Conservation (phyloP, 306 rosid species). For the Carpinus fangiana region DNA sequence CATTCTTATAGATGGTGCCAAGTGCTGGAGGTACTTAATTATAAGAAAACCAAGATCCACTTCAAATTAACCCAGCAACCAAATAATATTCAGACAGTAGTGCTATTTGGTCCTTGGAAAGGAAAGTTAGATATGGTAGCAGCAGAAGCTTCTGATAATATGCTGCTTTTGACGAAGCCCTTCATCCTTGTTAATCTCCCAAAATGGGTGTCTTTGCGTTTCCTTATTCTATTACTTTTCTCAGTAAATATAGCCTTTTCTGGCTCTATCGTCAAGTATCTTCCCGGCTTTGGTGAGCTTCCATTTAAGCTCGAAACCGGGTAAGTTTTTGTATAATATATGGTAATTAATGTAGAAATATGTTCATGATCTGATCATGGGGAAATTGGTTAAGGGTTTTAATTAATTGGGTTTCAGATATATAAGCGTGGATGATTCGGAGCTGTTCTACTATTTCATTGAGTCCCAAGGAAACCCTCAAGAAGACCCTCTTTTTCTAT, state of each 20-base stretch:
- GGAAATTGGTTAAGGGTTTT: not conserved
- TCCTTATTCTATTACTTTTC: not conserved
- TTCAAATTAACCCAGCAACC: no score
- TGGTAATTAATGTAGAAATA: not conserved
- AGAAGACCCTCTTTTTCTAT: slow-evolving; percentile 28
- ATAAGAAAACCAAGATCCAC: no score
- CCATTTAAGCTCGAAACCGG: slow-evolving; percentile 23
- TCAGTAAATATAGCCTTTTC: slow-evolving; percentile 18
- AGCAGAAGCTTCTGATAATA: not conserved
- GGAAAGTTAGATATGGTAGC: not conserved
- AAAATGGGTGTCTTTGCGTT: not conserved
- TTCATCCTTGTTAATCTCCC: not conserved
- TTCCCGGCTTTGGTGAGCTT: slow-evolving; percentile 23
- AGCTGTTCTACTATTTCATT: slow-evolving; percentile 25
- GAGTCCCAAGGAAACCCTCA: slow-evolving; percentile 25
- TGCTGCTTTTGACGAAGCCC: no score
- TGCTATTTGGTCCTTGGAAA: not conserved
- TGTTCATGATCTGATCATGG: not conserved
- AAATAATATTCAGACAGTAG: not conserved
- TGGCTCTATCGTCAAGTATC: slow-evolving; percentile 4
- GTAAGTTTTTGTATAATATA: not conserved
- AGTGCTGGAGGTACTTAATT: no score
- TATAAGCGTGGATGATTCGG: slow-evolving; percentile 17
- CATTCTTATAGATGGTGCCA: no score
- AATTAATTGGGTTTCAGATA: slow-evolving; percentile 6